Evolutionary conservation across 805 yeast species (phyloP).

Genomic region (Kodamaea fukazawae): DNA sequence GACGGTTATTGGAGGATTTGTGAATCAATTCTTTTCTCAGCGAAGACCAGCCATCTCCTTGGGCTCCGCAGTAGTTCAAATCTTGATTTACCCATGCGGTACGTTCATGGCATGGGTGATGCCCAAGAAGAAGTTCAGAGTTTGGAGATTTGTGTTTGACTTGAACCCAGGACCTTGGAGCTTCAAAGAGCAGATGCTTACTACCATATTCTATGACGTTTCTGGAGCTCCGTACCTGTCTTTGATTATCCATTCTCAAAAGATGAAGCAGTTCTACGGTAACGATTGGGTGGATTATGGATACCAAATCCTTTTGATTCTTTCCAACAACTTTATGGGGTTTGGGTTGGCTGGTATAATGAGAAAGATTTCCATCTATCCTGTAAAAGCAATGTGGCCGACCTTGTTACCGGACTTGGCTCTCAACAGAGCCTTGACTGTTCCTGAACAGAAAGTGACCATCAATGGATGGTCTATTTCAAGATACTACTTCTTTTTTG

Average conservation of each 20-base stretch:
- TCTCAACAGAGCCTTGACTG: constrained; percentile 24
- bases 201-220: constrained; percentile 45
- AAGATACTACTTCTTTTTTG: constrained; percentile 19
- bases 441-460: constrained; percentile 23
- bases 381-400: constrained; percentile 54
- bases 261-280: constrained; percentile 18
- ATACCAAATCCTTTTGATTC: constrained; percentile 20
- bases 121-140: constrained; percentile 31
- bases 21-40: constrained; percentile 55
- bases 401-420: constrained; percentile 29
- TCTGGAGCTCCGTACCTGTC: constrained; percentile 24
- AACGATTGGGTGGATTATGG: constrained; percentile 30
- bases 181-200: constrained; percentile 62
- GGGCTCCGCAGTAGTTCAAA: constrained; percentile 43
- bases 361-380: constrained; percentile 44
- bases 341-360: constrained; percentile 30
- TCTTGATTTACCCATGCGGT: constrained; percentile 48
- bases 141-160: constrained; percentile 33
- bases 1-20: constrained; percentile 51
- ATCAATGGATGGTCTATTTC: constrained; percentile 33
- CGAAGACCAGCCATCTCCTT: constrained; percentile 50
- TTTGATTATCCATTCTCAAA: constrained; percentile 10
- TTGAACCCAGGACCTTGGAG: constrained; percentile 66
- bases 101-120: constrained; percentile 25
- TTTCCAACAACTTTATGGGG: constrained; percentile 28